Evolutionary conservation across 305 asterid genomes (phyloP).

Genomic region (Fraxinus paxiana): DNA sequence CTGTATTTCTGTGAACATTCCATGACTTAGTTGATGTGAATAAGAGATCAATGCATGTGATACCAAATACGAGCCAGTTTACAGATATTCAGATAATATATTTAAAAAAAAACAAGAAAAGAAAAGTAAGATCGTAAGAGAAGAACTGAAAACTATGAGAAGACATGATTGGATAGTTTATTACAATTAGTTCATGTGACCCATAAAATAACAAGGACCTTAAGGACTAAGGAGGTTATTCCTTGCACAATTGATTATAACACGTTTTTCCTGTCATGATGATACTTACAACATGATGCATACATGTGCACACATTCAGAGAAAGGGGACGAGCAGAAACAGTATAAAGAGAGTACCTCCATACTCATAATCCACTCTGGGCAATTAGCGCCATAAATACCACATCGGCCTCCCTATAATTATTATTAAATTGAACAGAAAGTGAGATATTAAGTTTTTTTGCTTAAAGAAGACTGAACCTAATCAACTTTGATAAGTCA

Average conservation of each 20-base stretch:
- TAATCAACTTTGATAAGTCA: slow-evolving; percentile 1
- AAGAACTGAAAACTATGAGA: background rate
- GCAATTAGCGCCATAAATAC: slow-evolving; percentile 87
- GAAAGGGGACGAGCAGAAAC: slow-evolving; percentile 9
- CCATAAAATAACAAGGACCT: background rate
- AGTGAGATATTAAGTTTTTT: slow-evolving; percentile 19
- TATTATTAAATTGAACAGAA: slow-evolving; percentile 22
- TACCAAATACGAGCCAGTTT: background rate
- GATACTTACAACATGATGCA: background rate
- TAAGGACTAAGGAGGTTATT: background rate
- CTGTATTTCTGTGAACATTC: slow-evolving; percentile 3
- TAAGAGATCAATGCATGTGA: background rate
- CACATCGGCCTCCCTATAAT: slow-evolving; percentile 82
- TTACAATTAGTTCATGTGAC: background rate
- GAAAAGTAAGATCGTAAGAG: background rate
- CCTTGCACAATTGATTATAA: slow-evolving; percentile 8
- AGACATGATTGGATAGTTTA: background rate
- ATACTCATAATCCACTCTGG: slow-evolving; percentile 93
- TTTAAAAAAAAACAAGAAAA: background rate
- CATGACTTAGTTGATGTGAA: background rate
- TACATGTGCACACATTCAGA: slow-evolving; percentile 10
- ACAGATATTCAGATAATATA: background rate
- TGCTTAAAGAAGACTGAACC: background rate
- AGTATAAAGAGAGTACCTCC: slow-evolving; percentile 56
- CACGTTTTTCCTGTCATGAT: slow-evolving; percentile 1